Evolutionary conservation across 768 basidiomycete genomes (phyloP), one percentile per base, ranked within the genome.

Genomic region (Stropharia rugosoannulata): DNA sequence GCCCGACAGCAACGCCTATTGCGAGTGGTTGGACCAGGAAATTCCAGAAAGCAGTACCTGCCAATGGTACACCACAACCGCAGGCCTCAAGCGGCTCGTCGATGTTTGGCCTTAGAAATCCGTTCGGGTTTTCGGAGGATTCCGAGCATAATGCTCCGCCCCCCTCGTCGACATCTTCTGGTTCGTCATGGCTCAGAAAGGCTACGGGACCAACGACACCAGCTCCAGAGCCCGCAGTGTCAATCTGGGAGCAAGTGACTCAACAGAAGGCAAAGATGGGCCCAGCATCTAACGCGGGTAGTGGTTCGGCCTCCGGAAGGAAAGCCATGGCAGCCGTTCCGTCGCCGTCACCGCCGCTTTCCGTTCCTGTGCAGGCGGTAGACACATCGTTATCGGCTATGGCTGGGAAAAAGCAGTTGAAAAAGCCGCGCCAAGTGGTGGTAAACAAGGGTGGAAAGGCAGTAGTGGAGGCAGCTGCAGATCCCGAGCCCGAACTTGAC

Each of bases 371-470:
- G 36, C 36, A 53, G 43, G 22, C 22, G 32, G 45, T 49, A 15
- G 58, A 62, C 16, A 58, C 61, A 44, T 32, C 60, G 8, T 51
- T 54, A 32, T 51, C 55, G 1, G 25, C 60, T n/a, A 15, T 60
- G 15, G 35, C 57, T 8, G 60, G 59, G 3, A 73, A 73, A 60
- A 73, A 68, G 59, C 53, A 55, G 46, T 61, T 51, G 39, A 73
- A 74, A 50, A 70, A 72, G 49, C 69, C 68, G 37, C 69, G 68
- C 5, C 70, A 65, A 46, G 61, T 57, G n/a, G 49, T 55, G 29
- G 55, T 57, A 48, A 67, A 66, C 51, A 66, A 66, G 35, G 56
- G 54, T 13, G 55, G 47, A 29, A 47, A 49, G 5, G 41, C 57
- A 36, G 36, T 44, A 29, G 29, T 37, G 3, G 53, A 47, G 10